phyloP scores from a whole-genome alignment of 2,329 filamentous ascomycete genomes.

The Tolypocladium amazonense region DNA sequence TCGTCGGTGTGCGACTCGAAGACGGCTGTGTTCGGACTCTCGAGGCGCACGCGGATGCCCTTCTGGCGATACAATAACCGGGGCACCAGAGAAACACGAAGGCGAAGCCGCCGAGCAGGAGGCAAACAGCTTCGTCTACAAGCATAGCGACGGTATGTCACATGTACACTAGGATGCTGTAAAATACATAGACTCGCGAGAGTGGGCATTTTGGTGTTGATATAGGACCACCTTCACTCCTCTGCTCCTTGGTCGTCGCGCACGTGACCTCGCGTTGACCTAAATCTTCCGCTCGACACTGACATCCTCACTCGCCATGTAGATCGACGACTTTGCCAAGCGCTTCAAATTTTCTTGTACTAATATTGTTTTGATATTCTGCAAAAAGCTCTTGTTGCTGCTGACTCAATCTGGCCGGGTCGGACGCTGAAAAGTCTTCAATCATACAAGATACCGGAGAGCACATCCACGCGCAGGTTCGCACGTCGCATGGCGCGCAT shows the following conservation, averaged over 20 bases:
- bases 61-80: too few relatives aligned
- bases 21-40: conserved; percentile 29
- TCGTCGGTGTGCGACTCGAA: conserved; percentile 63
- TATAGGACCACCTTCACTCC: neutral
- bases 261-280: neutral
- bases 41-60: conserved; percentile 55
- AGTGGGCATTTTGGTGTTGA: neutral
- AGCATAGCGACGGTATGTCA: too few relatives aligned
- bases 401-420: neutral
- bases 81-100: too few relatives aligned
- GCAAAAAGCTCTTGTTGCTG: neutral
- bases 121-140: too few relatives aligned
- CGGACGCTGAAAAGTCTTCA: neutral
- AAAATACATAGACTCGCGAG: neutral
- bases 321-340: neutral
- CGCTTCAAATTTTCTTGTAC: neutral
- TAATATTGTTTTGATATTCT: neutral
- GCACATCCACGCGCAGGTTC: neutral
- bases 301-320: neutral
- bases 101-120: too few relatives aligned
- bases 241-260: neutral
- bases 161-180: neutral
- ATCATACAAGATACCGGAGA: neutral
- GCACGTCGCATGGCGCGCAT: neutral
- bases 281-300: neutral